Conservation (phyloP, 2,329 filamentous ascomycete genomes). For the Fusarium hostae region DNA sequence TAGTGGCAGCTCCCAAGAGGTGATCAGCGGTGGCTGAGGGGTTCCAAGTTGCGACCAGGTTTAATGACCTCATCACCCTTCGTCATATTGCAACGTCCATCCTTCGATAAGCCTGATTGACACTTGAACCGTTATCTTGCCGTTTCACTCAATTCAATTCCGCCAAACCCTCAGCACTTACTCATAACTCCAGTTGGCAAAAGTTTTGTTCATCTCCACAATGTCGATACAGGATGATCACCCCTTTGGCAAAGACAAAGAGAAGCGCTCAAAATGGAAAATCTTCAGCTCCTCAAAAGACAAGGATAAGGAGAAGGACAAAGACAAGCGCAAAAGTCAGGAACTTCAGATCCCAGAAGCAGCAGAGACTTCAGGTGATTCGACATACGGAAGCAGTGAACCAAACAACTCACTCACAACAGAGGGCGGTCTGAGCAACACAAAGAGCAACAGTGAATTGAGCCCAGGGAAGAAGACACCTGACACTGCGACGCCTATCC, state of each 20-base stretch:
- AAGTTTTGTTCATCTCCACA: background rate
- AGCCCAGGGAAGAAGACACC: conserved; percentile 14
- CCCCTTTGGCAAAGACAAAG: conserved; percentile 26
- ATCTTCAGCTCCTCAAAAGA: conserved; percentile 42
- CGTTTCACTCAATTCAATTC: background rate
- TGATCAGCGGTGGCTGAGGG: conserved; percentile 25
- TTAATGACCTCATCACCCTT: conserved; percentile 27
- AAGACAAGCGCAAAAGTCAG: conserved; percentile 27
- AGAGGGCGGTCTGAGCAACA: conserved; percentile 20
- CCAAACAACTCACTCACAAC: conserved; percentile 41
- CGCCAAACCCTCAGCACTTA: background rate
- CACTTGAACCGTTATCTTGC: background rate
- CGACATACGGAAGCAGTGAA: conserved; percentile 41
- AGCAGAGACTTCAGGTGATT: conserved; percentile 27
- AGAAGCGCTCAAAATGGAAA: conserved; percentile 43
- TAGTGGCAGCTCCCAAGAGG: conserved; percentile 20
- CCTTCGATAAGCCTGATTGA: conserved; percentile 24
- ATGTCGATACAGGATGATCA: conserved; percentile 26
- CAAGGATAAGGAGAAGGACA: conserved; percentile 28
- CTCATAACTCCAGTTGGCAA: background rate
- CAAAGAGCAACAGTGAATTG: conserved; percentile 18
- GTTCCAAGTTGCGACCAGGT: conserved; percentile 21
- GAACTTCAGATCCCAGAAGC: conserved; percentile 5
- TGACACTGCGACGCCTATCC: background rate
- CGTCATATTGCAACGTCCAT: conserved; percentile 21